A percentile compares a stretch with the other conserved stretches of the same genome.
These are phyloP conservation scores for Leccinum laetum DNA, from an alignment of 1,284 basidiomycete species.

Conservation along the genomic window DNA sequence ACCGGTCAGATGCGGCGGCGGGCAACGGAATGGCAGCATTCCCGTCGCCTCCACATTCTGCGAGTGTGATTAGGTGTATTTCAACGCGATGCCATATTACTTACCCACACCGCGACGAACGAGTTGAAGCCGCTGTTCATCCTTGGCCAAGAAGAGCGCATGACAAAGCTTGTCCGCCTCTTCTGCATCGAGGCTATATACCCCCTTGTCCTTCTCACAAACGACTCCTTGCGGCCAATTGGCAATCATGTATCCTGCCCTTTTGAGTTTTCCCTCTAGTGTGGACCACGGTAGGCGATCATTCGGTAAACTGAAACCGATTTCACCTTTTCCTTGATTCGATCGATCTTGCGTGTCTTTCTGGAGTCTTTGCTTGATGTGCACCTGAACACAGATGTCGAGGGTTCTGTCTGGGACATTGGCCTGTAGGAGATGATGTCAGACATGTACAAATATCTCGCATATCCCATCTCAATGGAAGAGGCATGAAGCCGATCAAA, in stretches of 20 bases:
- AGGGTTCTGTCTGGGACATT: not conserved
- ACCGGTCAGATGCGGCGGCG: not conserved
- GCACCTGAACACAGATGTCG: not conserved
- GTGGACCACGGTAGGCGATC: constrained; percentile 13
- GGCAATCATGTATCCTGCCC: constrained; percentile 1
- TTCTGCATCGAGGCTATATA: not conserved
- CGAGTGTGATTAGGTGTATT: not conserved
- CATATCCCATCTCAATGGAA: not conserved
- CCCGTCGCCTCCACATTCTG: not conserved
- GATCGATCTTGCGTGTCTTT: not conserved
- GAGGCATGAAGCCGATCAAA: not conserved
- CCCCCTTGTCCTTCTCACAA: constrained; percentile 2
- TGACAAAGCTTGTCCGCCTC: constrained; percentile 1
- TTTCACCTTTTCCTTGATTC: constrained; percentile 2
- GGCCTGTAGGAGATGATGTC: not conserved
- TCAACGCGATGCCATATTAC: not conserved
- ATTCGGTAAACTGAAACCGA: not conserved
- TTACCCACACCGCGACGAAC: not conserved
- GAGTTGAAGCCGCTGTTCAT: not conserved
- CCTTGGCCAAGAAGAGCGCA: not conserved
- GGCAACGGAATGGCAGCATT: not conserved
- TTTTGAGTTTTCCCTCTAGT: constrained; percentile 1
- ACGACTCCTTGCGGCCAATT: constrained; percentile 7
- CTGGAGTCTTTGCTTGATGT: not conserved
- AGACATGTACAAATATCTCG: not conserved